Evolutionary conservation across 495 filamentous ascomycete species (phyloP).

Genomic region (Cercophora scortea): DNA sequence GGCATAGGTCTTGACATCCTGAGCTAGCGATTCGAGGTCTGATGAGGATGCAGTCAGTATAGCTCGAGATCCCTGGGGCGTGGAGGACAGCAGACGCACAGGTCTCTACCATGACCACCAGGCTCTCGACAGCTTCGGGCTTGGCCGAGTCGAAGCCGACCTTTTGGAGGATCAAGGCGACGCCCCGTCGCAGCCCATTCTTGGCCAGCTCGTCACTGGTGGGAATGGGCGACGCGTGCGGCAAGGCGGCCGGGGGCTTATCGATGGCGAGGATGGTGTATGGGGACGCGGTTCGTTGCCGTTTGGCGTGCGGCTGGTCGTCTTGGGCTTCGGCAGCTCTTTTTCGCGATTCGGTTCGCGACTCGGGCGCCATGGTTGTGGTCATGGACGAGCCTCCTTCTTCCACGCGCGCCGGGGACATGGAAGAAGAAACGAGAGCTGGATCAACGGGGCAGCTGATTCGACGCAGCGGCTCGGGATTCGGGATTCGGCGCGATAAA

Average conservation of each 20-base stretch:
- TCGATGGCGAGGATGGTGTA: constrained; percentile 1
- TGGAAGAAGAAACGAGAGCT: not conserved
- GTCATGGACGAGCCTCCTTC: not conserved
- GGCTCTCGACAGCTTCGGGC: constrained; percentile 36
- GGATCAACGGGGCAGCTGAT: no score
- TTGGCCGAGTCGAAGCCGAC: constrained; percentile 34
- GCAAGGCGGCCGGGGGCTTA: not conserved
- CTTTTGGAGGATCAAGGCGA: constrained; percentile 29
- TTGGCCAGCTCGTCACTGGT: constrained; percentile 27
- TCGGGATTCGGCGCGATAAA: no score
- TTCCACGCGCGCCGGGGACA: constrained; percentile 7
- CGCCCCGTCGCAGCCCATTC: constrained; percentile 28
- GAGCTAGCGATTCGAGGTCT: constrained; percentile 28
- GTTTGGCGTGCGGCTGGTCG: constrained; percentile 18
- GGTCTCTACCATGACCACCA: constrained; percentile 26
- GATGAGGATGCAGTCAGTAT: constrained; percentile 6
- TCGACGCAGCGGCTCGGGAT: no score
- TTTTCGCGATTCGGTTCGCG: constrained; percentile 21
- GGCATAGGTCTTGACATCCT: constrained; percentile 22
- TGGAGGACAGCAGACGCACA: constrained; percentile 18
- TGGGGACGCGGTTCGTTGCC: constrained; percentile 15
- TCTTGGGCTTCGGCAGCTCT: constrained; percentile 14
- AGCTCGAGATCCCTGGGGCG: not conserved
- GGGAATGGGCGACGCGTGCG: not conserved
- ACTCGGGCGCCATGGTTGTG: constrained; percentile 11